These are phyloP conservation scores for Phytophthora uliginosa DNA, from an alignment of 352 stramenopile species.

Conservation along the genomic window DNA sequence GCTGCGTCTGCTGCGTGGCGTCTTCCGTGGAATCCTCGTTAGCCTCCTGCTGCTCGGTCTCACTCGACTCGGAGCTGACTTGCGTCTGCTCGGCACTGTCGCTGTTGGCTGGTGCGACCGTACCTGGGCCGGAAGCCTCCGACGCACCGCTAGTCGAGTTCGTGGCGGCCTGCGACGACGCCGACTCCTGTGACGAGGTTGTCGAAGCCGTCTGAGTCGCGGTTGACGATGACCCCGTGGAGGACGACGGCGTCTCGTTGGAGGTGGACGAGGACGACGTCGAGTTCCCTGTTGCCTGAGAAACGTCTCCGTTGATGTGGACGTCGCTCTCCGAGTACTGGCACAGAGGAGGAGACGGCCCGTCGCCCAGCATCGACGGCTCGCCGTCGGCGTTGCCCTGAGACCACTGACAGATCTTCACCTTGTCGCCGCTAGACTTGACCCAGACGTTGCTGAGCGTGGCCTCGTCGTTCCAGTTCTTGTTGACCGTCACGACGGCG, in stretches of 20 bases:
- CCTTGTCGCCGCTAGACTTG: conserved; percentile 18
- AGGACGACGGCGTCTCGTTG: neutral
- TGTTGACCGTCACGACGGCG: conserved; percentile 26
- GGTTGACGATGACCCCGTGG: neutral
- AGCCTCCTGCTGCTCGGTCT: neutral
- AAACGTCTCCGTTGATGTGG: conserved; percentile 10
- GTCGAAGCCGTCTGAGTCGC: neutral
- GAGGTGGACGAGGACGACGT: conserved; percentile 3
- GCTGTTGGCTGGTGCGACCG: neutral
- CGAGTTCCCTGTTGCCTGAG: conserved; percentile 5
- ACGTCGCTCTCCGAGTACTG: conserved; percentile 2
- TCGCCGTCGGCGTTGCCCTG: conserved; percentile 32
- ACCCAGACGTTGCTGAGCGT: conserved; percentile 38
- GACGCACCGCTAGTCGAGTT: neutral
- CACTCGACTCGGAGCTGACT: neutral
- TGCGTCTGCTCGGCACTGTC: neutral
- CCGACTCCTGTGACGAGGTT: neutral
- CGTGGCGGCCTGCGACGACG: neutral
- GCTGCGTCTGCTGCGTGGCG: neutral
- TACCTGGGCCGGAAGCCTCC: neutral
- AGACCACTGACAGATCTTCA: conserved; percentile 28
- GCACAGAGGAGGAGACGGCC: neutral
- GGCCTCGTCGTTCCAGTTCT: conserved; percentile 26
- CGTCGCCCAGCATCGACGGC: conserved; percentile 7
- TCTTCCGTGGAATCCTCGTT: neutral